Base-by-base conservation (phyloP, 495 filamentous ascomycete genomes). In the Bacidia rubella region DNA sequence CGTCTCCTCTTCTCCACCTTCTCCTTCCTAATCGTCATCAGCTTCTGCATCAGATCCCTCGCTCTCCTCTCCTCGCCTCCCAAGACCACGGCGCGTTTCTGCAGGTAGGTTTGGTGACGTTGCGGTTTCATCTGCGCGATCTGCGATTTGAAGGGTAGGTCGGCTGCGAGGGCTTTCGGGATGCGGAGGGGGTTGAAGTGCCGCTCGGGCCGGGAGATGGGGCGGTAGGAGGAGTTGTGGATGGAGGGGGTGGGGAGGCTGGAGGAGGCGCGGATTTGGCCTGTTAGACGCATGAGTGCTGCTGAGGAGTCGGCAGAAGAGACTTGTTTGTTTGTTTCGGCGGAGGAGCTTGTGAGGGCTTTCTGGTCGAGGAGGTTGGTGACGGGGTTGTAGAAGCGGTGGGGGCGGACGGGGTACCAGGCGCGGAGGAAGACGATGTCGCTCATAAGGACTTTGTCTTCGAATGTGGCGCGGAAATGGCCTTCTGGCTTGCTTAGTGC, bases 181-280 rank as follows among this genome's bases (percentile, higher is more conserved):
- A 98, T 86, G 21, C 85, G 80, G 11, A 98, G 81, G 23, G 90
- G 84, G 68, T 98, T 98, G 77, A 98, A 98, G 64, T 90, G 84
- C 27, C 92, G 81, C 1, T 76, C 76, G 35, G 72, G 74, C 20
- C 92, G 85, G 63, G 90, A 88, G 52, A 97, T 77, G 50, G 81
- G 76, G 55, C 77, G 78, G 74, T 98, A 98, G 42, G 79, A 70
- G 48, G 83, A 88, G 68, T 97, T 85, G 56, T 81, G 81, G 49
- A 82, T 72, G 58, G 78, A 67, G 1, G 92, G 92, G 5, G 87
- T 90, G 21, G 82, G 70, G 46, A 98, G 74, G 47, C 75, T 73
- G 66, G 88, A 65, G 26, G 81, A 85, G 20, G 77, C 79, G 12
- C 92, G 85, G 53, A 97, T 84, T 72, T 96, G 80, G 48, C 92